Evolutionary conservation across 805 yeast genomes (phyloP).

Genomic region (Ascoidea asiatica): DNA sequence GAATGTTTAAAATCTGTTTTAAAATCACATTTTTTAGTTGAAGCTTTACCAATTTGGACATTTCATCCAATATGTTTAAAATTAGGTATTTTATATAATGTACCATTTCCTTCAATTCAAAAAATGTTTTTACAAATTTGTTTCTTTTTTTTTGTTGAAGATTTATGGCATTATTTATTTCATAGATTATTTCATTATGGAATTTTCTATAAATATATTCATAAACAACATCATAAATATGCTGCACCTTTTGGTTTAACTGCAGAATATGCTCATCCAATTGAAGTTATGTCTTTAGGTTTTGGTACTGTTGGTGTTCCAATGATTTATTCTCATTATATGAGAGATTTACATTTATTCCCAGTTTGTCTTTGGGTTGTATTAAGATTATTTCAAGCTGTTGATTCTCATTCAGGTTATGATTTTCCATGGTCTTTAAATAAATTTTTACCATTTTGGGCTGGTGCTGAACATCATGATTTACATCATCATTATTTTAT

Average conservation of each 20-base stretch:
- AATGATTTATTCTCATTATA: slow-evolving; percentile 63
- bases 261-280: slow-evolving; percentile 96
- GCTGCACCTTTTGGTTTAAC: slow-evolving; percentile 97
- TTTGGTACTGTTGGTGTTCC: slow-evolving; percentile 97
- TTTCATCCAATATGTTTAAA: slow-evolving; percentile 85
- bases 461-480: slow-evolving; percentile 97
- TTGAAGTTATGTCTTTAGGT: slow-evolving; percentile 83
- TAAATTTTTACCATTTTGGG: slow-evolving; percentile 91
- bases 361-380: slow-evolving; percentile 87
- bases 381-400: slow-evolving; percentile 86
- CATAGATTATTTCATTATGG: slow-evolving; percentile 88
- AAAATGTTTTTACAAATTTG: slow-evolving; percentile 55
- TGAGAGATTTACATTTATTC: slow-evolving; percentile 70
- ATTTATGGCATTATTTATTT: slow-evolving; percentile 94
- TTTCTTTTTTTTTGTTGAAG: slow-evolving; percentile 76
- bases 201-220: slow-evolving; percentile 80
- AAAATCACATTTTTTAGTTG: slow-evolving; percentile 79
- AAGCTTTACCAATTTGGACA: slow-evolving; percentile 93
- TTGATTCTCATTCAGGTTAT: slow-evolving; percentile 95
- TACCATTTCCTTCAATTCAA: slow-evolving; percentile 68
- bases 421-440: slow-evolving; percentile 96
- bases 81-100: slow-evolving; percentile 63
- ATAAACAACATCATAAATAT: slow-evolving; percentile 94
- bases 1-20: slow-evolving; percentile 80
- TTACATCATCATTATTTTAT: slow-evolving; percentile 93